Evolutionary conservation across 2,329 filamentous ascomycete species (phyloP), one percentile per base, ranked within the genome.

Genomic region (Phaeoacremonium minimum): DNA sequence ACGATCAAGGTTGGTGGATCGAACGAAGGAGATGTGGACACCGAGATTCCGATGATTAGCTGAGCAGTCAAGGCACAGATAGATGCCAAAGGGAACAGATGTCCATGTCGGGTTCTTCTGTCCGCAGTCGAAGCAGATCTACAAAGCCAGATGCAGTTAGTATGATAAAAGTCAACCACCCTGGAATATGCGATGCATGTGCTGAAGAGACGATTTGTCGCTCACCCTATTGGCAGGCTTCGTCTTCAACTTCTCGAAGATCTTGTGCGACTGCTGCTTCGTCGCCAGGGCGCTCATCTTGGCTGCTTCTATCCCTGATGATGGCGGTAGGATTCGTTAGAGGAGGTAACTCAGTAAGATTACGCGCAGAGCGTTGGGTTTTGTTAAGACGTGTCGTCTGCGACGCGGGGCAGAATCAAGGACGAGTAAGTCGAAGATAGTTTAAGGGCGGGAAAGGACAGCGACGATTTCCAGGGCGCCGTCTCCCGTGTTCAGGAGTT

Each of bases 51-150:
- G 85, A 66, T 98, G 93, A 63, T 96, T 89, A 39, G 91, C 85
- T 29, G 91, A 96, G 70, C 93, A 98, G 68, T 98, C 93, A 54
- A 98, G 83, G 58, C 93, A 98, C 15, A 98, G 80, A 62, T 97
- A 98, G 61, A 98, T 97, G 57, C 87, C 93, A 47, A 98, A 89
- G 9, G 91, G 90, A 19, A 96, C 90, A 6, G 91, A 97, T 7
- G 90, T 95, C 93, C 93, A 98, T 41, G 93, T 97, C 44, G 93
- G 93, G 59, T 96, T 96, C 69, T 97, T 97, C 55, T 89, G 85
- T 60, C 87, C 83, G 66, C 93, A 98, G 69, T 98, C 93, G 67
- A 98, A 98, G 76, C 93, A 98, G 71, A 95, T 80, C 90, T 95
- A 53, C 35, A 40, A 28, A 33, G 37, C 34, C 43, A 28, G 15